phyloP scores from a whole-genome alignment of 148 eudicot species.

The Silene latifolia region DNA sequence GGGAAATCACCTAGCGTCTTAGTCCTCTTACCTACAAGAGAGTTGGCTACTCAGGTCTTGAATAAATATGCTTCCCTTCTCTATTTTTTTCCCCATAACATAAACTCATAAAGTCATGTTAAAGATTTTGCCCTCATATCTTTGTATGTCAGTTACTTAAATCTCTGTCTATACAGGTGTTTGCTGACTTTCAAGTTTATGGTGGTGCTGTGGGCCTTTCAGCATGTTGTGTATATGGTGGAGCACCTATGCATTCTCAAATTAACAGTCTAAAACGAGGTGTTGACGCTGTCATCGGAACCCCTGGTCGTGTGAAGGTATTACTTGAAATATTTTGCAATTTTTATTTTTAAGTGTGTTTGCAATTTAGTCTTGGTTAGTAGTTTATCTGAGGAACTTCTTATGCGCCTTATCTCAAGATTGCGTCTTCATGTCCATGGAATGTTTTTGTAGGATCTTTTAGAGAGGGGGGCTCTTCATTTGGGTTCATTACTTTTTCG shows the following conservation, averaged over 20 bases:
- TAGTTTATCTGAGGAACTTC: not conserved
- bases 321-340: not conserved
- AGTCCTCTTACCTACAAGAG: slow-evolving; percentile 90
- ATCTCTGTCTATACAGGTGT: slow-evolving; percentile 42
- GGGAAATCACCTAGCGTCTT: slow-evolving; percentile 75
- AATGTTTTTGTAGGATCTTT: slow-evolving; percentile 54
- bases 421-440: not conserved
- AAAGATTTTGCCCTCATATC: not conserved
- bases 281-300: slow-evolving; percentile 77
- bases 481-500: slow-evolving; percentile 75
- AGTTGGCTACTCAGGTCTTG: slow-evolving; percentile 81
- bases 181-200: slow-evolving; percentile 65
- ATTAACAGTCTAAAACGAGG: slow-evolving; percentile 62
- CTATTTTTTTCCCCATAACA: not conserved
- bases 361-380: not conserved
- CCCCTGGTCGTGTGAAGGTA: slow-evolving; percentile 95
- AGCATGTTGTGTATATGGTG: slow-evolving; percentile 77
- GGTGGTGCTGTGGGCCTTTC: slow-evolving; percentile 61
- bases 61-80: not conserved
- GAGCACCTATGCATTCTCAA: slow-evolving; percentile 60
- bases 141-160: not conserved
- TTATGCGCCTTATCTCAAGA: not conserved
- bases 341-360: not conserved
- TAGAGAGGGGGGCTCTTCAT: slow-evolving; percentile 70
- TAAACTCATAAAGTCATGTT: not conserved